Evolutionary conservation across 2,329 filamentous ascomycete species (phyloP), one percentile per base, ranked within the genome.

Genomic region (Colletotrichum camelliae): DNA sequence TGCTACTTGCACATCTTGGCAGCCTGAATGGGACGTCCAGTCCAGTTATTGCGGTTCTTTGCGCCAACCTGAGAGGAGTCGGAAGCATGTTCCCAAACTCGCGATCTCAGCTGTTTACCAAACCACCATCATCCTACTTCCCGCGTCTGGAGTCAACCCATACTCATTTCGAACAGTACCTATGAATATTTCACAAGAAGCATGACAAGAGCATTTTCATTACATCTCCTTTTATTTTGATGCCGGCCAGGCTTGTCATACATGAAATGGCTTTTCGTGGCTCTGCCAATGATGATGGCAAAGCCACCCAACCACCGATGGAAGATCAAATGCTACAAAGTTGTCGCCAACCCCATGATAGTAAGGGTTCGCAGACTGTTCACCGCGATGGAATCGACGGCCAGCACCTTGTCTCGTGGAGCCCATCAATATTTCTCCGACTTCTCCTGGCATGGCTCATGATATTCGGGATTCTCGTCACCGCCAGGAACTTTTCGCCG

Each of bases 301-400:
- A n/a, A 0, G 18, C 18, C 4, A 12, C 39, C 2, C 39, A n/a
- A 6, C 9, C 18, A 3, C 4, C 39, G 8, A 43, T 12, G 9
- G 18, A 43, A 12, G 18, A 3, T 0, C 18, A 4, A 43, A n/a
- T 0, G 1, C 39, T n/a, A 12, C 18, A 43, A 4, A 43, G 9
- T 4, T 2, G 9, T 43, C 18, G 1, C 18, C 6, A 43, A 43
- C 0, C 9, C 4, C 39, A 6, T 6, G 2, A 12, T 43, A 3
- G 0, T 1, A n/a, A 43, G 9, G 39, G 9, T 2, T n/a, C 39
- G 18, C 9, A n/a, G 1, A 1, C 5, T 8, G 5, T 43, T n/a
- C 18, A n/a, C 0, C 2, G 2, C 8, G 18, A n/a, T n/a, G 4
- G 9, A n/a, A 6, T n/a, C 4, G 9, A 43, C 39, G 6, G 9